These are phyloP conservation scores for Melastoma malabathricum DNA, from an alignment of 345 rosid species.

Conservation along the genomic window DNA sequence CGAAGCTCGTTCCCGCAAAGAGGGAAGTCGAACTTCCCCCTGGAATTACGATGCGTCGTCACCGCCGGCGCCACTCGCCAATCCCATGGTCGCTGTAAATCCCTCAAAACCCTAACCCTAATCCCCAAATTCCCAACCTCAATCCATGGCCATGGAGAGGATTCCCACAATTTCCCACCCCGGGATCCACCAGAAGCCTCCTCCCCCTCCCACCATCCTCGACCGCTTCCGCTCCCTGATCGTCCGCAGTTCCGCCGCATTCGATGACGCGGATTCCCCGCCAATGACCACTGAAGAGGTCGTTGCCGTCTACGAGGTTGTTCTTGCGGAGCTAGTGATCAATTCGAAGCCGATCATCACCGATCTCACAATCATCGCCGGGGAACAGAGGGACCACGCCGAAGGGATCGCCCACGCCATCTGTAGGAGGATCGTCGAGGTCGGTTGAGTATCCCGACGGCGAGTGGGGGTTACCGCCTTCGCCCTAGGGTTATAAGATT, in stretches of 20 bases:
- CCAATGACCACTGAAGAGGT: slow-evolving; percentile 37
- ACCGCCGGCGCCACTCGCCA: too few species aligned
- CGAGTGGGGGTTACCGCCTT: slow-evolving; percentile 3
- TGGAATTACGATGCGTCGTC: too few species aligned
- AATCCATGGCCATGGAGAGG: slow-evolving; percentile 8
- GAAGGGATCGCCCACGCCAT: slow-evolving; percentile 83
- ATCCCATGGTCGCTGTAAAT: too few species aligned
- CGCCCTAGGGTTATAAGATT: slow-evolving; percentile 3
- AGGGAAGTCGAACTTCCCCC: too few species aligned
- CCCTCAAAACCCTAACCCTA: slow-evolving; percentile 9
- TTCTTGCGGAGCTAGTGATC: slow-evolving; percentile 63
- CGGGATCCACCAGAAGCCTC: slow-evolving; percentile 39
- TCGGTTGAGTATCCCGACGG: slow-evolving; percentile 14
- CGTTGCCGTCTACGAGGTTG: slow-evolving; percentile 54
- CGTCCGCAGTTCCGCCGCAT: slow-evolving; percentile 51
- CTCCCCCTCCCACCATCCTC: slow-evolving; percentile 27
- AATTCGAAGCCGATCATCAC: slow-evolving; percentile 97
- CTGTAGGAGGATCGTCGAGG: slow-evolving; percentile 85
- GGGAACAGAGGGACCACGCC: slow-evolving; percentile 64
- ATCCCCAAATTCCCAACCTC: neutral
- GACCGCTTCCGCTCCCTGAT: slow-evolving; percentile 57
- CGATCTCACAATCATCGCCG: slow-evolving; percentile 93
- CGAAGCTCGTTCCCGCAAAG: too few species aligned
- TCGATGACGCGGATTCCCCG: slow-evolving; percentile 15
- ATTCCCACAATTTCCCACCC: slow-evolving; percentile 20